Base-by-base conservation (phyloP, 129 eudicot species). In the Flaveria robusta region DNA sequence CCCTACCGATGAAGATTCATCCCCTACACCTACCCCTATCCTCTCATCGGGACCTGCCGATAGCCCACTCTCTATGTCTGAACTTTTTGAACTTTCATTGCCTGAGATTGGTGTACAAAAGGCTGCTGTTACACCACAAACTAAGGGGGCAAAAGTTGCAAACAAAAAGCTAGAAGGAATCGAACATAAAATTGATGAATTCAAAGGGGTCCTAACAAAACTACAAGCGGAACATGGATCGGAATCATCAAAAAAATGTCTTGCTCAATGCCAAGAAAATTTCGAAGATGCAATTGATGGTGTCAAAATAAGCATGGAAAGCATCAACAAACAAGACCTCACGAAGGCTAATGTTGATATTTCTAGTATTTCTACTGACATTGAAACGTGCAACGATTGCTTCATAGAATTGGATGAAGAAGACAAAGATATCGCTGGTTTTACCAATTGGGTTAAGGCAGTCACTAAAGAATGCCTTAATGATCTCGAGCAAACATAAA, bases 321-420 rank as follows among this genome's bases (percentile, higher is more conserved):
- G 81, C 45, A 20, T 83, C 15, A 19, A 43, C n/a, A 22, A 14
- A 1, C 66, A 59, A 12, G 64, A 83, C 20, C 70, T 59, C 12
- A 47, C 54, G 42, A 79, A 75, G 74, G 87, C 84, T 10, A 75
- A 70, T 31, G 65, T 69, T 14, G 87, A 79, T 66, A 43, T 83
- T 18, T 75, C 63, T 9, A 66, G 65, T 19, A 31, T 83, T 65
- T 54, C 81, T 11, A 18, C 79, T 2, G 69, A 79, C 19, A 45
- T 79, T 8, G 84, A 79, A 31, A 64, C 81, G 7, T 83, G 87
- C 26, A 47, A 76, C 1, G 78, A 83, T 5, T 75, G 81, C 71
- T 75, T 68, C 15, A 22, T 55, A 22, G 84, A 83, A 51, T 43
- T 79, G 66, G 81, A 62, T 18, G 84, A 77, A 65, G 76, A 66